These are phyloP conservation scores for Lodderomyces elongisporus DNA, from an alignment of 1,139 yeast genomes.

Conservation along the genomic window DNA sequence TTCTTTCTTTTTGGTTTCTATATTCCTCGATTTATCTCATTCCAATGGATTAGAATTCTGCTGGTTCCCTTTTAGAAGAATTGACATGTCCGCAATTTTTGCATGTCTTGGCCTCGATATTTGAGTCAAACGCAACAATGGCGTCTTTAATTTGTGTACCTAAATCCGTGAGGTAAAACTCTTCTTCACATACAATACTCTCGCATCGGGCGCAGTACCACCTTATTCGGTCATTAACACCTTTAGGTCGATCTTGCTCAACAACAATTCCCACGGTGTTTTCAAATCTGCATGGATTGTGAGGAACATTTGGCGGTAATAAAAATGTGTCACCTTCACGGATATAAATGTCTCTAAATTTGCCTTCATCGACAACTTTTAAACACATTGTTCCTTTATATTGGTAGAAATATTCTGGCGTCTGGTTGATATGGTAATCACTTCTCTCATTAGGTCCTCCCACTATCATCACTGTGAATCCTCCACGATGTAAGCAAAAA, in stretches of 20 bases:
- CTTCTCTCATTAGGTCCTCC: slow-evolving; percentile 96
- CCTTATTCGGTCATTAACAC: slow-evolving; percentile 61
- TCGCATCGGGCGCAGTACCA: slow-evolving; percentile 82
- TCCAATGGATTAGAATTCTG: no score
- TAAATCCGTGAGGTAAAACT: slow-evolving; percentile 72
- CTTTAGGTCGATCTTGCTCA: slow-evolving; percentile 87
- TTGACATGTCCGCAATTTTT: slow-evolving; percentile 66
- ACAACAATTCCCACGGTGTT: slow-evolving; percentile 87
- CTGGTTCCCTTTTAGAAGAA: slow-evolving; percentile 46
- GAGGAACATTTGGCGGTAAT: slow-evolving; percentile 81
- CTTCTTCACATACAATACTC: slow-evolving; percentile 60
- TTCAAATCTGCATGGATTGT: slow-evolving; percentile 82
- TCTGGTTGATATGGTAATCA: slow-evolving; percentile 88
- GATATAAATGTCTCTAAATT: slow-evolving; percentile 69
- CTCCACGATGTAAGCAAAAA: slow-evolving; percentile 84
- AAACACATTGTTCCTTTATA: slow-evolving; percentile 82
- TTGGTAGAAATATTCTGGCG: slow-evolving; percentile 92
- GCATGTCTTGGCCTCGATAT: slow-evolving; percentile 65
- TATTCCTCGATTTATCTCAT: no score
- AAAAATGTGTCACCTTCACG: slow-evolving; percentile 84
- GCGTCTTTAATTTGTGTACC: slow-evolving; percentile 91
- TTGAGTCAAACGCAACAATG: slow-evolving; percentile 64
- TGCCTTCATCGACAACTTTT: slow-evolving; percentile 75
- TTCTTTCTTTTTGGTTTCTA: no score
- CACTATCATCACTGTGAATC: slow-evolving; percentile 88